Percentiles rank a stretch among this genome's conserved stretches.
Evolutionary conservation across 2,329 filamentous ascomycete species (phyloP).

Genomic region (Penicillium sp.): DNA sequence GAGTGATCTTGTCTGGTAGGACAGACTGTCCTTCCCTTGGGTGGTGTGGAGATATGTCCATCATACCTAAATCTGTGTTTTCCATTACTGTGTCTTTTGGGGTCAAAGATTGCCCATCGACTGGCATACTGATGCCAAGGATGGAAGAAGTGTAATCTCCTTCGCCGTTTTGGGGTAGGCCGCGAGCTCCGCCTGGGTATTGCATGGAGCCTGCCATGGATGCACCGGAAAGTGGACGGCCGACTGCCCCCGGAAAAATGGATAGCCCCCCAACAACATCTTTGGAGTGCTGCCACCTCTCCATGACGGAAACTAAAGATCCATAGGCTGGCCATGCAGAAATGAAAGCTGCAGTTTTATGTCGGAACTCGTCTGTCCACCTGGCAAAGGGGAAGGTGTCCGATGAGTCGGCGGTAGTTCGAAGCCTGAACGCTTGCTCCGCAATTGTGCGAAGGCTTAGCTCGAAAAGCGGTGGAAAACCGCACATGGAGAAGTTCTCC

Average conservation of each 20-base stretch:
- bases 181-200: constrained; percentile 7
- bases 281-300: constrained; percentile 27
- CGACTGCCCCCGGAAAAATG: constrained; percentile 6
- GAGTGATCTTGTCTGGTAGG: constrained; percentile 18
- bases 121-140: constrained; percentile 33
- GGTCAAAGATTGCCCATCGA: constrained; percentile 32
- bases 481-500: constrained; percentile 38
- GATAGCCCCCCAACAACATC: constrained; percentile 11
- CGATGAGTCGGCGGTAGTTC: constrained; percentile 25
- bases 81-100: constrained; percentile 33
- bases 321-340: constrained; percentile 36
- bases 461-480: constrained; percentile 40
- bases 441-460: constrained; percentile 35
- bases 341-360: constrained; percentile 26
- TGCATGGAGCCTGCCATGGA: constrained; percentile 9
- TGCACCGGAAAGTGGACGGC: neutral
- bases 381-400: constrained; percentile 34
- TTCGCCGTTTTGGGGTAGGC: constrained; percentile 16
- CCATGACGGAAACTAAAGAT: constrained; percentile 30
- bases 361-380: constrained; percentile 35
- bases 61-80: constrained; percentile 25
- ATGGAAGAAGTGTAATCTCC: constrained; percentile 28
- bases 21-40: constrained; percentile 8
- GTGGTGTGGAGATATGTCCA: constrained; percentile 22
- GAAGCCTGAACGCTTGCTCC: constrained; percentile 33